A percentile compares a stretch with the other conserved stretches of the same genome.
Conservation (phyloP, 306 rosid genomes). For the Vigna trinervia region DNA sequence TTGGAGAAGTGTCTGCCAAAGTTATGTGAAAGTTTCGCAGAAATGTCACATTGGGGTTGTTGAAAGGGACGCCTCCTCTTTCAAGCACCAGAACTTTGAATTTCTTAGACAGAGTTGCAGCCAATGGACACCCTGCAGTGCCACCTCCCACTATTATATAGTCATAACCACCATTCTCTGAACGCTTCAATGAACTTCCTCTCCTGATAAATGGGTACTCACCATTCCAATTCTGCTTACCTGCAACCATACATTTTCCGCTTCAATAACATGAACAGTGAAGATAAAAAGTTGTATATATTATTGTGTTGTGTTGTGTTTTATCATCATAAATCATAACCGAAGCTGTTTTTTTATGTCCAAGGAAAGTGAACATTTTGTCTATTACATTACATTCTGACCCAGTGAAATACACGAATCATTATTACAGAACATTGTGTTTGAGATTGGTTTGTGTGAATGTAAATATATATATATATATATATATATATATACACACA, state of each 20-base stretch:
- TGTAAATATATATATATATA: no score
- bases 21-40: conserved; percentile 69
- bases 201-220: conserved; percentile 66
- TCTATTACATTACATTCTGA: no score
- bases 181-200: conserved; percentile 65
- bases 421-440: no score
- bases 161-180: conserved; percentile 52
- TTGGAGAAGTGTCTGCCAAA: conserved; percentile 66
- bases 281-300: no score
- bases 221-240: conserved; percentile 10
- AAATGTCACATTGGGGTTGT: conserved; percentile 68
- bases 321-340: no score
- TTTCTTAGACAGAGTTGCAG: conserved; percentile 70
- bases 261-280: no score
- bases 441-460: no score
- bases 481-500: no score
- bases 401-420: no score
- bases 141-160: conserved; percentile 89
- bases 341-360: no score
- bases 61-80: conserved; percentile 84
- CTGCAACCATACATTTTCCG: neutral
- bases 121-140: conserved; percentile 88
- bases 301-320: no score
- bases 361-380: no score
- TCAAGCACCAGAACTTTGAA: conserved; percentile 71